phyloP scores from a whole-genome alignment of 2,329 filamentous ascomycete genomes.

The Curvularia spicifera region DNA sequence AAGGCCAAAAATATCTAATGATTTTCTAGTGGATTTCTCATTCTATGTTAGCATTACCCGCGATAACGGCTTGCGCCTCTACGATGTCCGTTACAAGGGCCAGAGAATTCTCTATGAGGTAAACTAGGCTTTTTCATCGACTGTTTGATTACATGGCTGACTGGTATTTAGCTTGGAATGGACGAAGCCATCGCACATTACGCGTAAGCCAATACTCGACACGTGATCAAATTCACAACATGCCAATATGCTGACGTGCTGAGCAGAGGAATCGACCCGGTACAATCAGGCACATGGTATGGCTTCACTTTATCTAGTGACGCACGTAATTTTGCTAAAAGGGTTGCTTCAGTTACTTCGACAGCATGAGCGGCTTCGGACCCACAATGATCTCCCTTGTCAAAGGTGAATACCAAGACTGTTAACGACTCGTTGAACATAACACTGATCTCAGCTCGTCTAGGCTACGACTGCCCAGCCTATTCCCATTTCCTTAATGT shows the following conservation, averaged over 20 bases:
- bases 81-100: slow-evolving; percentile 3
- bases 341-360: neutral
- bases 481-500: slow-evolving; percentile 4
- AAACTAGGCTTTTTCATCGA: neutral
- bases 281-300: slow-evolving; percentile 6
- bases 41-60: slow-evolving; percentile 1
- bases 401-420: neutral
- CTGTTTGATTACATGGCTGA: neutral
- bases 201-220: neutral
- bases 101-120: slow-evolving; percentile 1
- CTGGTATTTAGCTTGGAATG: neutral
- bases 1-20: neutral
- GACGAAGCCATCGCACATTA: slow-evolving; percentile 5
- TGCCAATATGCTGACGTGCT: neutral
- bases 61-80: slow-evolving; percentile 2
- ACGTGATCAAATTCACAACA: neutral
- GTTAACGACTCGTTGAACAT: neutral
- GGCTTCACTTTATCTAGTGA: neutral
- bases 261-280: neutral
- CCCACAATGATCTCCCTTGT: slow-evolving; percentile 1
- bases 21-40: slow-evolving; percentile 1
- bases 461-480: slow-evolving; percentile 2
- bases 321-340: neutral
- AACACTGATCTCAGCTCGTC: neutral
- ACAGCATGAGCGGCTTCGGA: slow-evolving; percentile 1